Evolutionary conservation across 2,329 filamentous ascomycete genomes (phyloP).

Genomic region (Didymosphaeria variabile): DNA sequence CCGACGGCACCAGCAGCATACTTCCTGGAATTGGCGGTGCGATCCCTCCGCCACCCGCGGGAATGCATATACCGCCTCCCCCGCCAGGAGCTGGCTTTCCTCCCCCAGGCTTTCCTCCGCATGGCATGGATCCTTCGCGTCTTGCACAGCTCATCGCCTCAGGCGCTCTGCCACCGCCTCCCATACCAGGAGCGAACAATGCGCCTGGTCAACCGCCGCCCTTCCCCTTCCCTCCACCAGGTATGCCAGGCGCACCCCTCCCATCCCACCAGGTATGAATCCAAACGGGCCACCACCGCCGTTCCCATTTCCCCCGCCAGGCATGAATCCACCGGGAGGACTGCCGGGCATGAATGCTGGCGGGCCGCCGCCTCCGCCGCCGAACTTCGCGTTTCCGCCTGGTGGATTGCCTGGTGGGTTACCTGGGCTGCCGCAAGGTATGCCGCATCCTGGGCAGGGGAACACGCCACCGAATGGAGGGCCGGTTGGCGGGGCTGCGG

Average conservation of each 20-base stretch:
- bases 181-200: constrained; percentile 37
- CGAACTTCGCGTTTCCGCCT: constrained; percentile 21
- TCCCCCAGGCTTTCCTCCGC: constrained; percentile 14
- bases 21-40: constrained; percentile 60
- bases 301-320: constrained; percentile 34
- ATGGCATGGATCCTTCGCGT: constrained; percentile 41
- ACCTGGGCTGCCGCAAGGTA: constrained; percentile 33
- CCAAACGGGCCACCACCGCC: constrained; percentile 26
- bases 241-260: constrained; percentile 40
- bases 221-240: constrained; percentile 42
- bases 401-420: constrained; percentile 39
- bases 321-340: constrained; percentile 5
- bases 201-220: constrained; percentile 29
- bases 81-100: constrained; percentile 18
- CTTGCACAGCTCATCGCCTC: constrained; percentile 47
- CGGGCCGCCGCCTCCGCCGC: constrained; percentile 25
- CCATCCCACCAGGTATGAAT: constrained; percentile 12
- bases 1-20: constrained; percentile 56
- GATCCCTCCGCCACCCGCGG: constrained; percentile 35
- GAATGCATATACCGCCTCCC: constrained; percentile 32
- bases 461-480: constrained; percentile 39
- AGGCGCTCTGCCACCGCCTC: constrained; percentile 49
- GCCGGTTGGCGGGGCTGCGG: constrained; percentile 13
- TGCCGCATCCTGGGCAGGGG: constrained; percentile 24
- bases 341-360: no score